Conservation (phyloP, 106 monocot species). For the Platanthera guangdongensis region DNA sequence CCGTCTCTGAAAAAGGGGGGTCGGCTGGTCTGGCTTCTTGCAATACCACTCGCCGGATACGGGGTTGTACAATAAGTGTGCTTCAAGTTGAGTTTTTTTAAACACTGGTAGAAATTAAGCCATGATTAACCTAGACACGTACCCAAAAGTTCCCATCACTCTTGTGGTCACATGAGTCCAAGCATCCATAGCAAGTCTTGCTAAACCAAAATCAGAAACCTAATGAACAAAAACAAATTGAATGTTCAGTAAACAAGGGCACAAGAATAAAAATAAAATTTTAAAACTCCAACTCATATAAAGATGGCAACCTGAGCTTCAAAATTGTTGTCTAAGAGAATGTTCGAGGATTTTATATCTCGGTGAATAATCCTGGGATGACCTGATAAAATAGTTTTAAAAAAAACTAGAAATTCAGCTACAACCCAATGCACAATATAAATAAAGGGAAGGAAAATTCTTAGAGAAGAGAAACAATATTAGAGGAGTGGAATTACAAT, state of each 20-base stretch:
- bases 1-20: no score
- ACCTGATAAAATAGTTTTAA: conserved; percentile 34
- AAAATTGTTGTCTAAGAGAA: conserved; percentile 72
- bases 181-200: conserved; percentile 67
- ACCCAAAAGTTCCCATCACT: conserved; percentile 89
- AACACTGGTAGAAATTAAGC: not conserved
- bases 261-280: not conserved
- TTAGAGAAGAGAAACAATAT: not conserved
- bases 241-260: not conserved
- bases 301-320: conserved; percentile 64
- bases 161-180: conserved; percentile 66
- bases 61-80: no score
- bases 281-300: not conserved
- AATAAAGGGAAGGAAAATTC: not conserved
- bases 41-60: no score
- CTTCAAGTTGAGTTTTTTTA: not conserved
- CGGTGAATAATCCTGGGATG: conserved; percentile 91
- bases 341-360: conserved; percentile 97
- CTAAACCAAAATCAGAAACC: conserved; percentile 83
- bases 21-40: no score
- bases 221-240: conserved; percentile 9
- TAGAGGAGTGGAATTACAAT: conserved; percentile 50
- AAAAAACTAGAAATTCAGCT: not conserved
- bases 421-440: not conserved
- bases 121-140: not conserved